Evolutionary conservation across 805 yeast genomes (phyloP), one percentile per base, ranked within the genome.

Genomic region (Pichia insulana): DNA sequence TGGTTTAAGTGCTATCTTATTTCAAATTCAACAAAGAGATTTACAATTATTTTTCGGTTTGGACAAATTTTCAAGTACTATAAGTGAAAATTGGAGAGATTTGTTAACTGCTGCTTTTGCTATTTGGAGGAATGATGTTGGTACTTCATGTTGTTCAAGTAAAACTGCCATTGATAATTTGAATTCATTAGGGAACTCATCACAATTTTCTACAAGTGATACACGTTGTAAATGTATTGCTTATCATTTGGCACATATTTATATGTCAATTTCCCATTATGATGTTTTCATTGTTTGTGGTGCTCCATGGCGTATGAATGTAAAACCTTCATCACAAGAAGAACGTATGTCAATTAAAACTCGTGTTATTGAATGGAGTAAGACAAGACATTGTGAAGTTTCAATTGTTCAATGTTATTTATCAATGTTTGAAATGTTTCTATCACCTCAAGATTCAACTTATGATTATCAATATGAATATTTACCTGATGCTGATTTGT

Each of bases 281-380:
- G 95, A 86, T 58, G 76, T 83, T 44, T 83, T 83, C 41, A 79
- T 83, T 5, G 80, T 69, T 58, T 80, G 89, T 2, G 96, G 96
- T 1, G 83, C 87, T 7, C 92, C 92, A 1, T 76, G 82, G 63
- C 73, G 88, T 52, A 79, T 83, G 80, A 83, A 76, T 52, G 86
- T 80, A 30, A 67, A 65, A 31, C 78, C 83, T 10, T 73, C 76
- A 6, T 63, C 64, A 9, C 55, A 63, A 1, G 80, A 75, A 44
- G 64, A 60, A 31, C 70, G 75, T 48, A 68, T 69, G 18, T 62
- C 68, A 3, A 76, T 74, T 11, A 65, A 68, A 32, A 61, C 61
- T 12, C 65, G 79, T 48, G 70, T 83, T 16, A 58, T 64, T 30
- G 73, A 68, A 39, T 76, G 84, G 78, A 65, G 79, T 1, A 52